Base-by-base conservation (phyloP, 805 yeast genomes). In the Barnettozyma vustinii region DNA sequence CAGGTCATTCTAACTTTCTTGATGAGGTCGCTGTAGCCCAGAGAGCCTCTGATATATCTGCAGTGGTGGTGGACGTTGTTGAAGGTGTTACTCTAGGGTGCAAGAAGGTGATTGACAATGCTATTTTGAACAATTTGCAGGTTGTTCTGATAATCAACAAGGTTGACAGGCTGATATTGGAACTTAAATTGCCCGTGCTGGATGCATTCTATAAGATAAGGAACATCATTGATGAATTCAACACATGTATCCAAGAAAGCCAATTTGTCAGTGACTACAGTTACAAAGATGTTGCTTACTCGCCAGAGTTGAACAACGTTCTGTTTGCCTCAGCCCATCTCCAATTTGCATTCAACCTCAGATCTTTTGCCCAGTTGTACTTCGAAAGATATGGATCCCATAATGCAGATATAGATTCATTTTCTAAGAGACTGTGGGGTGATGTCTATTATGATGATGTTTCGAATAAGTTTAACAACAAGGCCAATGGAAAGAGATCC, bases 1-100 rank as follows among this genome's bases (percentile, higher is more conserved):
- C 99, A 0, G 99, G 99, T 0, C 98, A 94, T 65, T 76, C 79
- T 0, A 83, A 89, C 59, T 94, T 94, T 59, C 67, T 73, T 26
- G 97, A 89, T 60, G 97, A 94, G 56, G 67, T 80, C 4, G 73
- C 79, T 0, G 74, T 78, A 0, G 76, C 86, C 0, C 63, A 82
- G 9, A 64, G 78, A 20, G 70, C 83, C 0, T 75, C 77, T 0
- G 97, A 94, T 54, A 79, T 84, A 2, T 79, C 79, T 0, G 67
- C 84, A 0, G 63, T 90, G 2, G 86, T 88, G 1, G 72, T 92
- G n/a, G 99, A 94, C 62, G 83, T 76, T 1, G 83, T 89, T 1
- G 97, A 92, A 62, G 97, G 98, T 0, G 62, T 89, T 4, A 77
- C 85, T 0, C 67, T 75, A n/a, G 71, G 79, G 4, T 72, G 84